Base-by-base conservation (phyloP, 768 basidiomycete genomes). In the Phlegmacium glaucopus region DNA sequence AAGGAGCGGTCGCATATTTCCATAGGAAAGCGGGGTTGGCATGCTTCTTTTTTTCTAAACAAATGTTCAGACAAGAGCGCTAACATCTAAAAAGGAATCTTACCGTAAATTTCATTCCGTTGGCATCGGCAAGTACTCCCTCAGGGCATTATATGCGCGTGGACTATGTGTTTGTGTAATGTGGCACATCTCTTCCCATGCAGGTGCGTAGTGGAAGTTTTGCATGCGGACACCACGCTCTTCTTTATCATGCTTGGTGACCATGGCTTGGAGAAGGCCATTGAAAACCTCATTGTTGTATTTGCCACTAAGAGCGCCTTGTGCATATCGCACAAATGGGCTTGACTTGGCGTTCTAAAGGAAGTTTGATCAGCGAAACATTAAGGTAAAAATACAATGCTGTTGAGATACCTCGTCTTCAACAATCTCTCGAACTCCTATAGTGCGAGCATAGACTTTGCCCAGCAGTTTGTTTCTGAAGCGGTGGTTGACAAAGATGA, bases 171-270 rank as follows among this genome's bases (percentile, higher is more conserved):
- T 62, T 0, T 38, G 35, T 2, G 62, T 10, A 2, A 67, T 56
- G 38, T 68, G 58, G 9, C 47, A 48, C 29, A 69, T 62, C 17
- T 72, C 65, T 4, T 64, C 58, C 27, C 56, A 61, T 0, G 50
- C 61, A 2, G 67, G 66, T 1, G 61, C 41, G 45, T 70, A 71
- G 3, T 52, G 44, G 52, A 71, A 67, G 41, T 72, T 72, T 44
- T 68, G 68, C 49, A 57, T 55, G 0, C 67, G 66, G 1, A 61
- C 54, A 0, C 67, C 68, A 0, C 59, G 53, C 4, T 56, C 55
- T n/a, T 66, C 51, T 1, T 55, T 39, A 9, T 71, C 69, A 0
- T 32, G 13, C 9, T 54, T 47, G 0, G 39, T 22, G 0, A 65
- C 60, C 42, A 70, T 59, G 1, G 66, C 72, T n/a, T n/a, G n/a